phyloP scores from a whole-genome alignment of 2,329 filamentous ascomycete genomes.

The Ceratocystis lukuohia region DNA sequence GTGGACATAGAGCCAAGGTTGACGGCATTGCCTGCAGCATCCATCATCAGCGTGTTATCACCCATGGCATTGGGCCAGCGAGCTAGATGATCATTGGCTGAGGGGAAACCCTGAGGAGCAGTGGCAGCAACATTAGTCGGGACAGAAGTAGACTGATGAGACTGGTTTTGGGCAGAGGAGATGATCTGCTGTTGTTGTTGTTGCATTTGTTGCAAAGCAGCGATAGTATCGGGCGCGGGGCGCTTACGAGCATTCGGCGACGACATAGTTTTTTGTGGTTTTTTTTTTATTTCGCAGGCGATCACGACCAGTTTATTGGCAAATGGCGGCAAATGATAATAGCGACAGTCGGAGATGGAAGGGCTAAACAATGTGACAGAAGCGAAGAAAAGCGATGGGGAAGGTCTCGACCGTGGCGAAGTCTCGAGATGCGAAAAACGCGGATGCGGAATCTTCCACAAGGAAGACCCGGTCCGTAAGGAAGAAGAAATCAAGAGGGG shows the following conservation, averaged over 20 bases:
- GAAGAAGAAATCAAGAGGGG: neutral
- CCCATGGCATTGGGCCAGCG: conserved; percentile 8
- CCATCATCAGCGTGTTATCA: conserved; percentile 12
- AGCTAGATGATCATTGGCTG: conserved; percentile 11
- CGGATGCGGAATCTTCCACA: conserved; percentile 18
- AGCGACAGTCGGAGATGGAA: neutral
- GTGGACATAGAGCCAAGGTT: conserved; percentile 9
- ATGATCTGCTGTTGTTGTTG: conserved; percentile 14
- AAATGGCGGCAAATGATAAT: neutral
- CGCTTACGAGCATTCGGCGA: conserved; percentile 18
- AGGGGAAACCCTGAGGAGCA: neutral
- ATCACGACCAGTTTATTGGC: neutral
- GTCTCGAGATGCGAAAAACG: neutral
- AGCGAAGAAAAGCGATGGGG: neutral
- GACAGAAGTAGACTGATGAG: neutral
- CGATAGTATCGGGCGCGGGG: conserved; percentile 14
- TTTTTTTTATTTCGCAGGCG: neutral
- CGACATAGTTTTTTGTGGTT: conserved; percentile 12
- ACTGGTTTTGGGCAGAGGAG: neutral
- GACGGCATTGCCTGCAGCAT: conserved; percentile 12
- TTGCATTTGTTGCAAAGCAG: conserved; percentile 15
- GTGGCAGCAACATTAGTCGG: neutral
- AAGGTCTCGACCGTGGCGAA: neutral
- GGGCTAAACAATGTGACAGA: neutral
- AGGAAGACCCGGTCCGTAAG: conserved; percentile 18